Percentiles rank a stretch among this genome's conserved stretches.
phyloP scores from a whole-genome alignment of 2,329 filamentous ascomycete species.

The Penicillium glabrum region DNA sequence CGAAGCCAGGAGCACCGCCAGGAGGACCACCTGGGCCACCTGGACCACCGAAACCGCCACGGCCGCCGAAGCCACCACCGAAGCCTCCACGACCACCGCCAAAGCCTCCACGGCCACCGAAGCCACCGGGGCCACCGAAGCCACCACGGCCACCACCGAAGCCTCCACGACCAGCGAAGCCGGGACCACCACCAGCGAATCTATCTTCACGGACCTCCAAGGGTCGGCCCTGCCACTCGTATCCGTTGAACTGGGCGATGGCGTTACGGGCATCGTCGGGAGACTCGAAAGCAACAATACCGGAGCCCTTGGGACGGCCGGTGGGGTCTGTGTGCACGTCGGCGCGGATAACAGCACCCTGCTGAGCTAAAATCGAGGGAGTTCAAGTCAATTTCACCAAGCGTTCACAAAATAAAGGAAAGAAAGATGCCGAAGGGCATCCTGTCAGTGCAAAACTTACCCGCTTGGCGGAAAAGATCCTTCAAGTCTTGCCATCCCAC shows the following conservation, averaged over 20 bases:
- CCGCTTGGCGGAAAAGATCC: slow-evolving; percentile 96
- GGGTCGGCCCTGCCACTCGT: slow-evolving; percentile 93
- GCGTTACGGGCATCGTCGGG: slow-evolving; percentile 93
- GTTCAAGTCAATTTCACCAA: slow-evolving; percentile 31
- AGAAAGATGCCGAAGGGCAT: slow-evolving; percentile 7
- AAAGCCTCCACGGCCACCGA: slow-evolving; percentile 33
- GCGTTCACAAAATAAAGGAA: slow-evolving; percentile 12
- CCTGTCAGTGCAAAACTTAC: slow-evolving; percentile 57
- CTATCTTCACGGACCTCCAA: slow-evolving; percentile 96
- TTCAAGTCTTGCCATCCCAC: slow-evolving; percentile 99
- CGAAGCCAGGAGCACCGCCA: slow-evolving; percentile 29
- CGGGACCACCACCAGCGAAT: slow-evolving; percentile 70
- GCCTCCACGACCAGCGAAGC: slow-evolving; percentile 52
- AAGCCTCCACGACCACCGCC: slow-evolving; percentile 45
- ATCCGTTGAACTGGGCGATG: slow-evolving; percentile 96
- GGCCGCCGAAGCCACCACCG: slow-evolving; percentile 51
- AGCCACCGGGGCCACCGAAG: slow-evolving; percentile 22
- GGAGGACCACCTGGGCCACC: slow-evolving; percentile 48
- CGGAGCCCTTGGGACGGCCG: slow-evolving; percentile 92
- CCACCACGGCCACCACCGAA: slow-evolving; percentile 52
- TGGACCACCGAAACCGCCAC: slow-evolving; percentile 40
- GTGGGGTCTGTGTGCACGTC: slow-evolving; percentile 92
- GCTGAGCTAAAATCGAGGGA: slow-evolving; percentile 38
- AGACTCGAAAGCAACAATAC: slow-evolving; percentile 94
- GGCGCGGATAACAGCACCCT: slow-evolving; percentile 84